Conservation (phyloP, 495 filamentous ascomycete genomes). For the Achaetomiella virescens region DNA sequence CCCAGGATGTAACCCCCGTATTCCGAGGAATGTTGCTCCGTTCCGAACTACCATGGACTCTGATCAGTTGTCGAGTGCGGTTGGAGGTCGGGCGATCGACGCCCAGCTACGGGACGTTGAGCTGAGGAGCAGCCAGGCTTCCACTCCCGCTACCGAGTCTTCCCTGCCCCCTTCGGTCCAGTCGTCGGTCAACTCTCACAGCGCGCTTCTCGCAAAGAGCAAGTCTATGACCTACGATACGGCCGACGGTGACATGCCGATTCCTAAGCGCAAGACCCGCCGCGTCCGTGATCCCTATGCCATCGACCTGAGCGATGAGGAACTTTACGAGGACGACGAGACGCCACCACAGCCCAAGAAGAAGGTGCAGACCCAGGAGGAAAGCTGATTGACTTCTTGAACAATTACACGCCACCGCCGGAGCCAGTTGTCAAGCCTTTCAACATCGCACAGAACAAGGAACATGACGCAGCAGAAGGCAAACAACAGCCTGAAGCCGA, state of each 20-base stretch:
- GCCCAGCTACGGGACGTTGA: constrained; percentile 40
- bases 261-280: constrained; percentile 62
- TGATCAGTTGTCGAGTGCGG: constrained; percentile 57
- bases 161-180: constrained; percentile 23
- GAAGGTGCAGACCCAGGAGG: constrained; percentile 47
- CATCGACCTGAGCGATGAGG: constrained; percentile 79
- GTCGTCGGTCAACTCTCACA: constrained; percentile 50
- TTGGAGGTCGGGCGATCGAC: constrained; percentile 46
- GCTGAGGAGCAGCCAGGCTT: constrained; percentile 38
- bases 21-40: constrained; percentile 77
- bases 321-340: constrained; percentile 53
- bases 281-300: constrained; percentile 86
- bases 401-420: constrained; percentile 69
- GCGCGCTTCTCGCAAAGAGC: constrained; percentile 39
- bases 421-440: constrained; percentile 39
- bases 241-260: constrained; percentile 42
- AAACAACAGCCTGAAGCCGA: constrained; percentile 38
- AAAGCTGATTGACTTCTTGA: constrained; percentile 87
- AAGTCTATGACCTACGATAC: constrained; percentile 16
- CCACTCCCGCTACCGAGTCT: constrained; percentile 37
- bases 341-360: constrained; percentile 27
- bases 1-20: constrained; percentile 51
- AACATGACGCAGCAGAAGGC: constrained; percentile 42
- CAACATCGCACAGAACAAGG: constrained; percentile 19
- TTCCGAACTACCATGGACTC: constrained; percentile 83